Percentiles rank a stretch among this genome's conserved stretches.
Evolutionary conservation across 257 asterid species (phyloP).

Genomic region (Fraxinus americana): DNA sequence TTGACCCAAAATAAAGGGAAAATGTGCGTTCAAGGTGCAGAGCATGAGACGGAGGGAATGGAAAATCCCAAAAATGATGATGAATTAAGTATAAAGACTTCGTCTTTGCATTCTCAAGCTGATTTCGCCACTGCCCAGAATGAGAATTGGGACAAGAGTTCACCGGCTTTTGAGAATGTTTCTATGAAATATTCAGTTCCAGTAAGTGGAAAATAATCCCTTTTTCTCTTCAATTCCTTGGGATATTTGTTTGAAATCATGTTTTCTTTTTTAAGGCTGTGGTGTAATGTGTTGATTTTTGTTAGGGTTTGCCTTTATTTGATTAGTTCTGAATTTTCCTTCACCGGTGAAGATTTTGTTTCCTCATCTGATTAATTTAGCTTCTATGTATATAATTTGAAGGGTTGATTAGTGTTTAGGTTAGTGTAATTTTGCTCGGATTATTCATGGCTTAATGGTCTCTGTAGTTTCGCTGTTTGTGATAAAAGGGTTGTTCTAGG

Average conservation of each 20-base stretch:
- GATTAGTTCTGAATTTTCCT: constrained; percentile 1
- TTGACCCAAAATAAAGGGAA: constrained; percentile 22
- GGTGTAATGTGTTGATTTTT: background rate
- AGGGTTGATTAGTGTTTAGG: background rate
- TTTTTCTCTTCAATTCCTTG: background rate
- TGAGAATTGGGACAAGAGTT: constrained; percentile 30
- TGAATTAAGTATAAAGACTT: constrained; percentile 35
- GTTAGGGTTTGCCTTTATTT: constrained; percentile 8
- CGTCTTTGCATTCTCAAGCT: constrained; percentile 42
- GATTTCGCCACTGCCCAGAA: constrained; percentile 37
- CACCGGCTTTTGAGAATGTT: constrained; percentile 29
- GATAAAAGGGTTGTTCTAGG: background rate
- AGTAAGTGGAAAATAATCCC: constrained; percentile 36
- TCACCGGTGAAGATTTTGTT: background rate
- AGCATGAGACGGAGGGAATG: constrained; percentile 58
- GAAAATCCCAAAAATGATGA: constrained; percentile 48
- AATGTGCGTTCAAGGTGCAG: constrained; percentile 83
- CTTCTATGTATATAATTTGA: background rate
- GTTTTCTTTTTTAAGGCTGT: background rate
- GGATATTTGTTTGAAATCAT: background rate
- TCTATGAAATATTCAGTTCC: constrained; percentile 49
- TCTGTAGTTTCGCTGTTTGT: background rate
- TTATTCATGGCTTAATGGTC: background rate
- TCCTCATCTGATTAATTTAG: background rate
- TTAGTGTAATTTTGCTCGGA: background rate